Conservation (phyloP, 495 filamentous ascomycete genomes). For the Lasiosphaeria hispida region DNA sequence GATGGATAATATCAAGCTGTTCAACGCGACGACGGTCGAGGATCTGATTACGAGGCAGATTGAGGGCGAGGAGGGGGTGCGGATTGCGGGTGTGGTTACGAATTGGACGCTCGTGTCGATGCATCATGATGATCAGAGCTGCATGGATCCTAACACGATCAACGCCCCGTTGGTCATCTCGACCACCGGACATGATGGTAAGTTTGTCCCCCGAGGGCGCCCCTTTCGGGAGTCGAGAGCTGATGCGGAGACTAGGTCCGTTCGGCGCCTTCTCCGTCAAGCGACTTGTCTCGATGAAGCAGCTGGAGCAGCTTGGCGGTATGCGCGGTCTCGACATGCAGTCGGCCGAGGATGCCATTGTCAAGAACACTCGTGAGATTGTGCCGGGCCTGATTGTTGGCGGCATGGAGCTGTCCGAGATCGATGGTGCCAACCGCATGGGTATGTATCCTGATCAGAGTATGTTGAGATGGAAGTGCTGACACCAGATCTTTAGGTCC, state of each 20-base stretch:
- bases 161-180: slow-evolving; percentile 82
- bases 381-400: slow-evolving; percentile 85
- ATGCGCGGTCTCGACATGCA: slow-evolving; percentile 94
- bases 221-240: background rate
- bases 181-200: slow-evolving; percentile 81
- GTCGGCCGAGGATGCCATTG: slow-evolving; percentile 83
- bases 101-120: slow-evolving; percentile 92
- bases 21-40: slow-evolving; percentile 89
- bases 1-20: slow-evolving; percentile 90
- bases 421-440: slow-evolving; percentile 88
- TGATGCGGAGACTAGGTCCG: slow-evolving; percentile 44
- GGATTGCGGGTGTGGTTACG: slow-evolving; percentile 83
- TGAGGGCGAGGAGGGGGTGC: slow-evolving; percentile 45
- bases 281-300: slow-evolving; percentile 77
- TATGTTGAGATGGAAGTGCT: background rate
- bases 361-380: slow-evolving; percentile 83
- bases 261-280: slow-evolving; percentile 89
- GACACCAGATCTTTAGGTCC: slow-evolving; percentile 18
- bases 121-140: slow-evolving; percentile 81
- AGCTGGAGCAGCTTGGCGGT: slow-evolving; percentile 76
- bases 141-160: slow-evolving; percentile 97
- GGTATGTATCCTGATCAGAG: slow-evolving; percentile 36
- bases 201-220: background rate
- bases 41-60: slow-evolving; percentile 76
- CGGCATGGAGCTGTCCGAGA: slow-evolving; percentile 88